Percentiles rank a stretch among this genome's conserved stretches.
phyloP scores from a whole-genome alignment of 2,329 filamentous ascomycete species.

The Pseudogymnoascus sp. region DNA sequence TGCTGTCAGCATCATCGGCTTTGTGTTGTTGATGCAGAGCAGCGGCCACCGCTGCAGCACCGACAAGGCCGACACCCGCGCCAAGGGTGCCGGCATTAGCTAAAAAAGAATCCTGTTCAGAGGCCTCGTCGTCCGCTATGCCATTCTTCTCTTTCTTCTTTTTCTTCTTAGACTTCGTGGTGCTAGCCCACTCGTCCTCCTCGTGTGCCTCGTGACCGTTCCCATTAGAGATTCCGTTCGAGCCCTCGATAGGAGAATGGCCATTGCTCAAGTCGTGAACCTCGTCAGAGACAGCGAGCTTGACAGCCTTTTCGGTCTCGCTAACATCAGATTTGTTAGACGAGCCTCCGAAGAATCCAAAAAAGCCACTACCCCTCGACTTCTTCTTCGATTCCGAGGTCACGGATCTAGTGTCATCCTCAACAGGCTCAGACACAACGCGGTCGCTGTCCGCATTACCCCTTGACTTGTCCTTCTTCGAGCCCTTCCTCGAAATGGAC shows the following conservation, averaged over 20 bases:
- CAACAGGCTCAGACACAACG: not conserved
- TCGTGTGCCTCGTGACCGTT: constrained; percentile 21
- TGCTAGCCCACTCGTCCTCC: constrained; percentile 15
- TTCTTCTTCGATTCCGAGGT: constrained; percentile 36
- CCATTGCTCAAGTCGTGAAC: not conserved
- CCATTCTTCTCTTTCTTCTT: constrained; percentile 22
- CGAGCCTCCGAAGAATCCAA: constrained; percentile 32
- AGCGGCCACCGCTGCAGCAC: constrained; percentile 36
- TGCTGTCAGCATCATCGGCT: constrained; percentile 26
- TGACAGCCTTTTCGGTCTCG: not conserved
- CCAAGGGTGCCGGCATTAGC: constrained; percentile 62
- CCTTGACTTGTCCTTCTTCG: constrained; percentile 2
- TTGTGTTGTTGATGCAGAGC: constrained; percentile 29
- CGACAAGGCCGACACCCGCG: constrained; percentile 58
- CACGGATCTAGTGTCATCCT: constrained; percentile 38
- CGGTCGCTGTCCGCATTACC: constrained; percentile 30
- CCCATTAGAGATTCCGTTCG: constrained; percentile 19
- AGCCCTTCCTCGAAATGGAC: constrained; percentile 26
- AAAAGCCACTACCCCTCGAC: constrained; percentile 37
- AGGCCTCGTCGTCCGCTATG: constrained; percentile 21
- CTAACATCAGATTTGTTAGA: constrained; percentile 32
- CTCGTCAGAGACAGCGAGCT: not conserved
- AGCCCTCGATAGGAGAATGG: not conserved
- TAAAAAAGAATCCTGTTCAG: constrained; percentile 56
- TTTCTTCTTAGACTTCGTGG: constrained; percentile 14